Base-by-base conservation (phyloP, 2,329 filamentous ascomycete genomes). In the Hymenoscyphus scutula region DNA sequence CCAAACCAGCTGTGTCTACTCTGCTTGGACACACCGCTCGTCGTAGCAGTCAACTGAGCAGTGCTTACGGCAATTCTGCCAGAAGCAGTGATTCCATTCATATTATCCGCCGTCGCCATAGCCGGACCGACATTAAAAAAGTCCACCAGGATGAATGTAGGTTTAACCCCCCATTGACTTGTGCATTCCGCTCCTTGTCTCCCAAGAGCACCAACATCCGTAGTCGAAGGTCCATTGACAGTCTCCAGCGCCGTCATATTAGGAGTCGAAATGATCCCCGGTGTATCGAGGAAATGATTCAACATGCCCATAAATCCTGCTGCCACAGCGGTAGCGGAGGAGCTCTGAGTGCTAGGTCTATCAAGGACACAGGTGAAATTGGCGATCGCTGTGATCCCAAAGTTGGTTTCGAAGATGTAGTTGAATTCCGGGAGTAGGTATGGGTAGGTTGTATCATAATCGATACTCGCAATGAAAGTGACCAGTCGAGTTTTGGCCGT, bases 321-420 rank as follows among this genome's bases (percentile, higher is more conserved):
- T 11, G 41, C n/a, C 13, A 48, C 1, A 3, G 41, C 41, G 6
- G 41, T 23, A 10, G 41, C n/a, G 11, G 19, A 19, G 74, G 72
- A 32, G 78, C 71, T 1, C 77, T 82, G 70, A n/a, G 67, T 68
- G 6, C 63, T 70, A 0, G 90, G 90, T 7, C 90, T 82, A 71
- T 89, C 81, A 2, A 90, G 80, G 8, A 77, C 77, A 76, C 90
- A 94, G 82, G 82, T 70, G 86, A 85, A 70, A 89, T 87, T 15
- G 77, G 78, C 0, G 81, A 75, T 57, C 1, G 80, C 83, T 1
- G 81, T 84, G 2, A 68, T 64, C 66, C 89, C 85, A 75, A 83
- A 93, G 0, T 83, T 80, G 53, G 89, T 94, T 73, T 94, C 90
- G 78, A 89, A 92, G 67, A 89, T 82, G 75, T 85, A 86, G 29